Evolutionary conservation across 768 basidiomycete genomes (phyloP).

Genomic region (Tricholoma flavovirens): DNA sequence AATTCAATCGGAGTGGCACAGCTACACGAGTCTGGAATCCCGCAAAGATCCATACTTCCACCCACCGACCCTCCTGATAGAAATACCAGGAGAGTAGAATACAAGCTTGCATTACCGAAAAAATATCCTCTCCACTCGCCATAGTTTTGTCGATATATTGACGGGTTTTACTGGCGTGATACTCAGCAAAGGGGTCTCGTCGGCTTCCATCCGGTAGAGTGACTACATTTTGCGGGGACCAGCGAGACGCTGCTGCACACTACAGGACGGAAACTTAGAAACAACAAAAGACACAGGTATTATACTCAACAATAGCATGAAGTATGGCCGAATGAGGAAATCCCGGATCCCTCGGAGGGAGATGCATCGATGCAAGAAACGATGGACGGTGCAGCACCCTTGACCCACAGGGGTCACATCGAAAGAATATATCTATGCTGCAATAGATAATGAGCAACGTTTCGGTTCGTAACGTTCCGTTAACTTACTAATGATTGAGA

Average conservation of each 20-base stretch:
- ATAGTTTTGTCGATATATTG: conserved; percentile 85
- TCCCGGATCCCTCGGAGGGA: conserved; percentile 72
- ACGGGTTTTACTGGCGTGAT: conserved; percentile 82
- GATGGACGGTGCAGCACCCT: conserved; percentile 77
- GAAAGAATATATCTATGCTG: conserved; percentile 86
- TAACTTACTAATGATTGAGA: conserved; percentile 70
- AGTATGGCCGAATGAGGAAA: conserved; percentile 89
- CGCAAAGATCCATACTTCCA: conserved; percentile 89
- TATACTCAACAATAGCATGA: conserved; percentile 73
- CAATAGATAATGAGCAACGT: conserved; percentile 5
- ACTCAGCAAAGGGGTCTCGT: conserved; percentile 83
- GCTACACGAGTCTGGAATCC: conserved; percentile 80
- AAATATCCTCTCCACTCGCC: conserved; percentile 85
- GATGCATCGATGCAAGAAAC: conserved; percentile 72
- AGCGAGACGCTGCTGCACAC: conserved; percentile 82
- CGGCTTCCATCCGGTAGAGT: conserved; percentile 69
- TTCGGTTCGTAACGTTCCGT: neutral
- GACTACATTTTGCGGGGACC: conserved; percentile 66
- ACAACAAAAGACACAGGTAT: neutral
- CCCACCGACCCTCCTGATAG: conserved; percentile 85
- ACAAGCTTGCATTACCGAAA: conserved; percentile 83
- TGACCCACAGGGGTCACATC: conserved; percentile 81
- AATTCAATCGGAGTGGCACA: conserved; percentile 76
- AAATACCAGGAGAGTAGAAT: conserved; percentile 87
- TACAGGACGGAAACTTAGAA: conserved; percentile 21